Conservation (phyloP, 73 alveolate genomes). For the Paramecium pentaurelia region DNA sequence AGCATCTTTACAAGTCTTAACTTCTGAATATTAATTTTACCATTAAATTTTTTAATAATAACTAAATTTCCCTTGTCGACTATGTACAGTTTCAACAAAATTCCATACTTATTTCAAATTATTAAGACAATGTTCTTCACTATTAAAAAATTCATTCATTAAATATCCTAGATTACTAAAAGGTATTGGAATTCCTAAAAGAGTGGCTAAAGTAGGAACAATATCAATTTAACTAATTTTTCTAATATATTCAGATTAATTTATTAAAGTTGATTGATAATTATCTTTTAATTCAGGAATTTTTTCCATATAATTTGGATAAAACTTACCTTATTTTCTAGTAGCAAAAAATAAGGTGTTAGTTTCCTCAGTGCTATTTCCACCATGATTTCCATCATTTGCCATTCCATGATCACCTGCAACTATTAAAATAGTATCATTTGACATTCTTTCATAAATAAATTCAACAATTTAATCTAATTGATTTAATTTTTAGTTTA, state of each 20-base stretch:
- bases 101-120: not conserved
- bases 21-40: not conserved
- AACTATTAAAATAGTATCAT: conserved; percentile 65
- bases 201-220: conserved; percentile 57
- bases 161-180: conserved; percentile 58
- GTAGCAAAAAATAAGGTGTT: conserved; percentile 62
- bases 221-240: conserved; percentile 57
- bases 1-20: not conserved
- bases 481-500: conserved; percentile 62
- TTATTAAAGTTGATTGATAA: not conserved
- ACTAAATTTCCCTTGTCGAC: not conserved
- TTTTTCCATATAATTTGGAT: not conserved
- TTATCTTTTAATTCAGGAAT: not conserved
- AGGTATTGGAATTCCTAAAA: conserved; percentile 55
- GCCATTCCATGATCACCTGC: conserved; percentile 89
- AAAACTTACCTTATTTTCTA: not conserved
- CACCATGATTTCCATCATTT: conserved; percentile 83
- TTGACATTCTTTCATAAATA: conserved; percentile 54
- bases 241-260: not conserved
- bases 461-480: conserved; percentile 47
- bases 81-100: not conserved
- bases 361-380: conserved; percentile 63
- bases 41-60: not conserved
- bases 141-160: conserved; percentile 27
- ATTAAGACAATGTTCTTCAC: not conserved